A percentile compares a stretch with the other conserved stretches of the same genome.
These are phyloP conservation scores for Globisporangium orthogonon DNA, from an alignment of 352 stramenopile genomes.

Conservation along the genomic window DNA sequence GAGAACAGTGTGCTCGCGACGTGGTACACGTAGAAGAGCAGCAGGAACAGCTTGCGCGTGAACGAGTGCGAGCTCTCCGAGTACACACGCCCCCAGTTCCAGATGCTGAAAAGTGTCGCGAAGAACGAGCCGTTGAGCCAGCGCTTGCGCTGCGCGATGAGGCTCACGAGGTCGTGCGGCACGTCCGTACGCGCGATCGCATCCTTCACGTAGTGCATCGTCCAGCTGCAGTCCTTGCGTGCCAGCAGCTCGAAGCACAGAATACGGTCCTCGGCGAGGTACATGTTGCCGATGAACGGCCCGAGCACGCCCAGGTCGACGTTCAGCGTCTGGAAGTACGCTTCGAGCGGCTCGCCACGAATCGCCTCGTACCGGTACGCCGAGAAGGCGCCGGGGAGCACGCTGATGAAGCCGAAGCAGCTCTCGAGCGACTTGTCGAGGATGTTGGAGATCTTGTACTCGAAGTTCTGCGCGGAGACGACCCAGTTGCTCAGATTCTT, in stretches of 20 bases:
- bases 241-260: conserved; percentile 83
- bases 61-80: conserved; percentile 76
- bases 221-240: conserved; percentile 78
- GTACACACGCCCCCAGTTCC: conserved; percentile 81
- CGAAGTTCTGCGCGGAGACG: conserved; percentile 82
- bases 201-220: conserved; percentile 86
- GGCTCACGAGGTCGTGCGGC: conserved; percentile 68
- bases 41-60: conserved; percentile 53
- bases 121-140: conserved; percentile 88
- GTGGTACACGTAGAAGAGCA: conserved; percentile 80
- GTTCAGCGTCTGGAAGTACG: conserved; percentile 86
- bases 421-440: conserved; percentile 83
- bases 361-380: conserved; percentile 83
- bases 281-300: conserved; percentile 86
- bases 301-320: conserved; percentile 71
- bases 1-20: conserved; percentile 59
- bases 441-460: conserved; percentile 90
- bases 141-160: conserved; percentile 80
- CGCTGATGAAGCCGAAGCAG: conserved; percentile 86
- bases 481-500: conserved; percentile 85
- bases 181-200: conserved; percentile 81
- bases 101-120: conserved; percentile 83
- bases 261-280: conserved; percentile 83
- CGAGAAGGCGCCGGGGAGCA: conserved; percentile 80
- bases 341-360: conserved; percentile 61